Base-by-base conservation (phyloP, 2,329 filamentous ascomycete genomes). In the Aureobasidium pullulans region DNA sequence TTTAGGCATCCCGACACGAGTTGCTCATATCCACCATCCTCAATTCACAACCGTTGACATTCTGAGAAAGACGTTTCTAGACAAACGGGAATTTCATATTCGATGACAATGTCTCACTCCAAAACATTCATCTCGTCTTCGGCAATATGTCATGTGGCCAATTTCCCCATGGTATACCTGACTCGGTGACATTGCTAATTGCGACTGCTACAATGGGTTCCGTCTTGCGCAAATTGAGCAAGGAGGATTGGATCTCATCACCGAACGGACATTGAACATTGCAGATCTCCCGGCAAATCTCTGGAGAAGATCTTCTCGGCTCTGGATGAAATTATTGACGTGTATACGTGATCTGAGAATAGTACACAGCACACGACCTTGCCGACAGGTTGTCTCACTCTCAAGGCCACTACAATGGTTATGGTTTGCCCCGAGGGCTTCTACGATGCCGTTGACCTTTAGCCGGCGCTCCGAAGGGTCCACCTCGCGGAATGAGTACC, bases 381-480 rank as follows among this genome's bases (percentile, higher is more conserved):
- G 23, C 28, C n/a, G 36, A 16, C n/a, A 15, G n/a, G 19, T 36
- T 57, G 54, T 57, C 54, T 57, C 54, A 57, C 32, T 57, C 53
- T 57, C 34, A 16, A 28, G 43, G 43, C 34, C 42, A 34, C 53
- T 57, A 57, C 31, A 46, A 57, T 42, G 42, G 29, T 46, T 37
- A 32, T 40, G 6, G 31, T 40, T 48, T 32, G 2, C 42, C 54
- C 39, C 43, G 31, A 43, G 52, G 52, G 32, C 40, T 36, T 54
- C 52, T 16, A 37, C 52, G 52, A n/a, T 57, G 42, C 54, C 54
- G 54, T 32, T 57, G 54, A 57, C 47, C 54, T 34, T 28, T 40
- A 57, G 31, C 19, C 36, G 2, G 28, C n/a, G 23, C 6, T 40
- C 42, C 19, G 23, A 43, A 46, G 52, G 52, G 31, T 47, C 32